These are phyloP conservation scores for Pleurotus sapidus DNA, from an alignment of 768 basidiomycete genomes.

Conservation along the genomic window DNA sequence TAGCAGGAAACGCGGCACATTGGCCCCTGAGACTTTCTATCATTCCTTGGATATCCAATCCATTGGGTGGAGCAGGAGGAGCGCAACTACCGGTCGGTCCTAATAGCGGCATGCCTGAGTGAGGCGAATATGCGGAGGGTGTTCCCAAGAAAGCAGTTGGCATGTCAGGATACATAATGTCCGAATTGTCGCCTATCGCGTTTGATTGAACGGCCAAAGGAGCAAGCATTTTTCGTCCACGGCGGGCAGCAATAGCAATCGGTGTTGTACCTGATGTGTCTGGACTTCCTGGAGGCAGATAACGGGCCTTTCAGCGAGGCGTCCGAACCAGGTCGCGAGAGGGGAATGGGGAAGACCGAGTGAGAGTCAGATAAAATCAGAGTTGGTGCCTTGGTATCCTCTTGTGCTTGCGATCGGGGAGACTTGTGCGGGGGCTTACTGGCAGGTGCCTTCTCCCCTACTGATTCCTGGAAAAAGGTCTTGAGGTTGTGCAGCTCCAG, in stretches of 20 bases:
- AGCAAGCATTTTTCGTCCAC: constrained; percentile 30
- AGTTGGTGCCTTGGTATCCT: constrained; percentile 27
- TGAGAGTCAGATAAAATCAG: constrained; percentile 42
- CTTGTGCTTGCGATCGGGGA: constrained; percentile 12
- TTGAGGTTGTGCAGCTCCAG: constrained; percentile 35
- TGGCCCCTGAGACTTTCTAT: constrained; percentile 39
- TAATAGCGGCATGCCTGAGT: constrained; percentile 23
- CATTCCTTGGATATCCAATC: constrained; percentile 39
- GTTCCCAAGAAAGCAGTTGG: constrained; percentile 43
- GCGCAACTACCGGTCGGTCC: constrained; percentile 17
- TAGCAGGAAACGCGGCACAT: constrained; percentile 24
- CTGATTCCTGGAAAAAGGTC: constrained; percentile 31
- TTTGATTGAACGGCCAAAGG: constrained; percentile 20
- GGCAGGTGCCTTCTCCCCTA: constrained; percentile 16
- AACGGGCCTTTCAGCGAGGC: constrained; percentile 19
- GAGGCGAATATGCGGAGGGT: constrained; percentile 33
- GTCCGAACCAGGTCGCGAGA: constrained; percentile 21
- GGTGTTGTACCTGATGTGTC: constrained; percentile 3
- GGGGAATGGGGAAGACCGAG: constrained; percentile 31
- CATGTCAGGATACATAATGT: constrained; percentile 35
- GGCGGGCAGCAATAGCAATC: constrained; percentile 31
- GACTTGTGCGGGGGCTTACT: constrained; percentile 5
- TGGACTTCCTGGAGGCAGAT: background rate
- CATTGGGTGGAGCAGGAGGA: background rate
- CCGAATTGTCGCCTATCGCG: constrained; percentile 12